Evolutionary conservation across 768 basidiomycete genomes (phyloP).

Genomic region (Hygrophoropsis aurantiaca): DNA sequence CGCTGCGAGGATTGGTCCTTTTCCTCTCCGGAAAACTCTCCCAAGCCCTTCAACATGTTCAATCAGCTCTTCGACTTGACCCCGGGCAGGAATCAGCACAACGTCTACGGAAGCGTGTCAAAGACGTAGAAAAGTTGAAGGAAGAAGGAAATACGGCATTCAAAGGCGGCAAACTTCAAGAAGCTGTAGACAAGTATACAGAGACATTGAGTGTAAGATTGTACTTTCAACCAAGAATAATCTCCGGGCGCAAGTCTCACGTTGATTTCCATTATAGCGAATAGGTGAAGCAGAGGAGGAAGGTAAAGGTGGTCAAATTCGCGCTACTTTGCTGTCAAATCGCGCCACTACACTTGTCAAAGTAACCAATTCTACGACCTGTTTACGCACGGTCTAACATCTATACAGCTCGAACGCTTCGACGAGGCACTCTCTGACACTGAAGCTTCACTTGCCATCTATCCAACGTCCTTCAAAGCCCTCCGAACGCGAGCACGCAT

Average conservation of each 20-base stretch:
- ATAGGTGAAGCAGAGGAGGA: conserved; percentile 71
- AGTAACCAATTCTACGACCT: conserved; percentile 34
- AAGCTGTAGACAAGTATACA: conserved; percentile 68
- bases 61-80: conserved; percentile 73
- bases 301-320: conserved; percentile 76
- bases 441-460: conserved; percentile 60
- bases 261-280: conserved; percentile 37
- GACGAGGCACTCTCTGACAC: conserved; percentile 74
- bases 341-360: conserved; percentile 81
- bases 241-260: too few relatives aligned
- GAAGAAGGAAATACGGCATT: conserved; percentile 84
- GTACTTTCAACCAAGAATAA: background rate
- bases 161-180: conserved; percentile 55
- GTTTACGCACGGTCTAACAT: conserved; percentile 7
- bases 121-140: conserved; percentile 78
- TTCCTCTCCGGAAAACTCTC: conserved; percentile 73
- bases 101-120: conserved; percentile 72
- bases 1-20: conserved; percentile 75
- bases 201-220: conserved; percentile 65
- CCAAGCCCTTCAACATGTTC: conserved; percentile 68
- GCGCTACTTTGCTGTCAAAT: conserved; percentile 79
- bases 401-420: conserved; percentile 55
- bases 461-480: conserved; percentile 77
- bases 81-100: conserved; percentile 74
- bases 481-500: conserved; percentile 84